These are phyloP conservation scores for Metschnikowia sp. DNA, from an alignment of 805 yeast species.

Conservation along the genomic window DNA sequence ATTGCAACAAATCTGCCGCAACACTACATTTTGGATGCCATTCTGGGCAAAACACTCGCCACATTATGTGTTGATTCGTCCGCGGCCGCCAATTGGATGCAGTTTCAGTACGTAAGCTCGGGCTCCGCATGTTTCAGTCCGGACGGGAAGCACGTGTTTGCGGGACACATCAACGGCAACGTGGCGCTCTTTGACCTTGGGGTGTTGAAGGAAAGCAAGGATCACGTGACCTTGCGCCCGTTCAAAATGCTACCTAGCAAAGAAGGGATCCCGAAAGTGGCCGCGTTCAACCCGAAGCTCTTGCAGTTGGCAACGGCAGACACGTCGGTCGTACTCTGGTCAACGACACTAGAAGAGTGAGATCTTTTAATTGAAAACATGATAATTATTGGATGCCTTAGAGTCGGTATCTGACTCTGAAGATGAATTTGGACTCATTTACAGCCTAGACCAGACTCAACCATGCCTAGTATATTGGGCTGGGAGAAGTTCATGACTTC, in stretches of 20 bases:
- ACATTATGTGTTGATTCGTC: conserved; percentile 17
- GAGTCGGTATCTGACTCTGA: too few species aligned
- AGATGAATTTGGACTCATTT: too few species aligned
- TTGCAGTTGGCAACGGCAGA: conserved; percentile 52
- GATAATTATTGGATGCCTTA: too few species aligned
- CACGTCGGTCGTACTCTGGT: conserved; percentile 36
- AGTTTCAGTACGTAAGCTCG: conserved; percentile 30
- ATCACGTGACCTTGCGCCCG: conserved; percentile 23
- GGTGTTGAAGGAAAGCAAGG: conserved; percentile 18
- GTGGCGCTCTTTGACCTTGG: conserved; percentile 31
- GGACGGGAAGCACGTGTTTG: conserved; percentile 37
- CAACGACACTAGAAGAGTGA: conserved; percentile 19
- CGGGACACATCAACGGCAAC: conserved; percentile 27
- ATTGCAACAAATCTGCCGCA: conserved; percentile 50
- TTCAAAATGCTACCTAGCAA: conserved; percentile 20
- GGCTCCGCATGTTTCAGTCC: conserved; percentile 38
- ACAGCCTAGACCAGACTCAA: too few species aligned
- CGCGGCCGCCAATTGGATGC: conserved; percentile 19
- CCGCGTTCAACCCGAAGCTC: conserved; percentile 59
- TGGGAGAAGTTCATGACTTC: too few species aligned
- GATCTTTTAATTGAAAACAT: too few species aligned
- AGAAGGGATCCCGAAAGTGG: conserved; percentile 43
- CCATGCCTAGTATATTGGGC: too few species aligned
- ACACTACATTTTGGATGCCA: conserved; percentile 69
- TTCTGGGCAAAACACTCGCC: conserved; percentile 51